Percentiles rank a stretch among this genome's conserved stretches.
These are phyloP conservation scores for Suaeda aralocaspica DNA, from an alignment of 148 eudicot genomes.

Conservation along the genomic window DNA sequence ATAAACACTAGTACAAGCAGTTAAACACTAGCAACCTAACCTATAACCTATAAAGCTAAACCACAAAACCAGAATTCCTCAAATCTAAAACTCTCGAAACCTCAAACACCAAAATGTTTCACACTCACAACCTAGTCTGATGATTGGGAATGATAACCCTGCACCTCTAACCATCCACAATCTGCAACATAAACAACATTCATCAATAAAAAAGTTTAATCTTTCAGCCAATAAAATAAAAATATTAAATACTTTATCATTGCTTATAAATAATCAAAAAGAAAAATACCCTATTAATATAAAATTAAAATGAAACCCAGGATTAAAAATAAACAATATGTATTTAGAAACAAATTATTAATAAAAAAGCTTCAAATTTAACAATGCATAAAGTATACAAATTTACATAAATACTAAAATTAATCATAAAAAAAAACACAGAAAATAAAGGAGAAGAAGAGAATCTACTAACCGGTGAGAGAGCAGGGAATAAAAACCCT, in stretches of 20 bases:
- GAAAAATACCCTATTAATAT: not conserved
- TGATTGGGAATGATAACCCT: slow-evolving; percentile 11
- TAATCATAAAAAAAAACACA: not conserved
- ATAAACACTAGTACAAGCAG: too few relatives aligned
- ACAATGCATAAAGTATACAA: not conserved
- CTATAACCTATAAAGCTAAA: too few relatives aligned
- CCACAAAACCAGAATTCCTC: too few relatives aligned
- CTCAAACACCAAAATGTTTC: too few relatives aligned
- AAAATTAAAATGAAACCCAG: slow-evolving; percentile 3
- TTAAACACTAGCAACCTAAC: too few relatives aligned
- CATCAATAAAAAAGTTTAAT: not conserved
- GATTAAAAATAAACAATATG: not conserved
- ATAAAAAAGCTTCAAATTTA: not conserved
- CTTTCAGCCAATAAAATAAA: slow-evolving; percentile 4
- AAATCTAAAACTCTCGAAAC: too few relatives aligned
- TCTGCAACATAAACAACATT: slow-evolving; percentile 14
- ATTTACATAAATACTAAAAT: not conserved
- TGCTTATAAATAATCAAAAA: not conserved
- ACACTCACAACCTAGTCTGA: slow-evolving; percentile 1
- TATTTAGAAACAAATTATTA: not conserved
- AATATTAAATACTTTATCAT: not conserved
- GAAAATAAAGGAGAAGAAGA: not conserved
- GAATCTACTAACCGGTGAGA: slow-evolving; percentile 16
- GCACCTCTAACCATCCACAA: slow-evolving; percentile 28
- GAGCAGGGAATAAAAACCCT: slow-evolving; percentile 28